phyloP scores from a whole-genome alignment of 495 filamentous ascomycete species.

The Ascodesmis nigricans region DNA sequence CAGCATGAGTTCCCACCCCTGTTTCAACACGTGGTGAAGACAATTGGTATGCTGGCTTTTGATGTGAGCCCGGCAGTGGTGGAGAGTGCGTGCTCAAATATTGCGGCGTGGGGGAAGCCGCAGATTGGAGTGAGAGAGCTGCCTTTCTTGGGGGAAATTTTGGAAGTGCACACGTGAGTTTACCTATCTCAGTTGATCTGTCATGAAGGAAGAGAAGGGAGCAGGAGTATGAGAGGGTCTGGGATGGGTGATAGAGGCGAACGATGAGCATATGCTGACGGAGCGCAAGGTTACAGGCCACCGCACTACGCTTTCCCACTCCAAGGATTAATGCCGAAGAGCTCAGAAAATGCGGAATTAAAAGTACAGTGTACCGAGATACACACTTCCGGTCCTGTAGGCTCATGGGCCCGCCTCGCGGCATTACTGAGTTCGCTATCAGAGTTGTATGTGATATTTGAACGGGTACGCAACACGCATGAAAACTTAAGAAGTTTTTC shows the following conservation, averaged over 20 bases:
- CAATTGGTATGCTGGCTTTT: constrained; percentile 19
- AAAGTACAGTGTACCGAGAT: constrained; percentile 20
- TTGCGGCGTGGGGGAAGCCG: constrained; percentile 17
- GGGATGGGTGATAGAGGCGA: no score
- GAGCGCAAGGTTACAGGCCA: constrained; percentile 11
- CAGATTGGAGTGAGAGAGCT: constrained; percentile 19
- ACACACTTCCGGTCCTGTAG: constrained; percentile 18
- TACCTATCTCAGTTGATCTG: neutral
- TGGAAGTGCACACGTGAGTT: constrained; percentile 21
- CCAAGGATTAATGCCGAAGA: constrained; percentile 17
- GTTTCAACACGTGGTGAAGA: constrained; percentile 19
- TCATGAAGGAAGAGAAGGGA: neutral
- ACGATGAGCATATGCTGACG: no score
- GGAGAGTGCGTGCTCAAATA: constrained; percentile 21
- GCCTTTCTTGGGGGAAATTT: constrained; percentile 19
- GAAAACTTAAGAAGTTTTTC: no score
- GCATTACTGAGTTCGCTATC: constrained; percentile 17
- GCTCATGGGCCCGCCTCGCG: constrained; percentile 20
- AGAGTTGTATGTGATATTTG: constrained; percentile 21
- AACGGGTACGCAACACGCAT: constrained; percentile 12
- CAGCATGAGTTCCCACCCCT: constrained; percentile 20
- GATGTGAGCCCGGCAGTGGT: constrained; percentile 19
- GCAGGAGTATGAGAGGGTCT: neutral
- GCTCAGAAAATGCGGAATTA: constrained; percentile 14
- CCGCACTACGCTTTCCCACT: constrained; percentile 20